phyloP scores from a whole-genome alignment of 345 rosid species.

The Linum trigynum region DNA sequence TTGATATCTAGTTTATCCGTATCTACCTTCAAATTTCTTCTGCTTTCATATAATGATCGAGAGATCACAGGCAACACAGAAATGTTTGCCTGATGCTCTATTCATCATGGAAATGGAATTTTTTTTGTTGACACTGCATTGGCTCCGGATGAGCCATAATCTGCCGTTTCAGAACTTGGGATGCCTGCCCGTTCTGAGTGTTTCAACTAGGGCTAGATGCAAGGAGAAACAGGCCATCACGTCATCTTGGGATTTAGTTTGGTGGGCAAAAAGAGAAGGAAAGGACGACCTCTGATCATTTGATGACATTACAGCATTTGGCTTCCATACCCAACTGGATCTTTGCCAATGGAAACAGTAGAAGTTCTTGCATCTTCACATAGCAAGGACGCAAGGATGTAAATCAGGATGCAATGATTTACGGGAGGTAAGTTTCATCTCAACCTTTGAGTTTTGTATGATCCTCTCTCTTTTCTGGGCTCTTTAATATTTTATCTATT shows the following conservation, averaged over 20 bases:
- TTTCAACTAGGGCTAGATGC: slow-evolving; percentile 74
- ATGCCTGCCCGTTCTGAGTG: slow-evolving; percentile 25
- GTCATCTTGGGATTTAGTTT: slow-evolving; percentile 49
- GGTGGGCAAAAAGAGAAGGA: slow-evolving; percentile 61
- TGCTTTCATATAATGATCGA: too few species aligned
- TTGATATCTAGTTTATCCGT: slow-evolving; percentile 23
- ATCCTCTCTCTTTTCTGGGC: too few species aligned
- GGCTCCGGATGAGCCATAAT: too few species aligned
- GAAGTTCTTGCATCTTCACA: slow-evolving; percentile 77
- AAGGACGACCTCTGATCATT: slow-evolving; percentile 62
- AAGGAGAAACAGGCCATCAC: slow-evolving; percentile 35
- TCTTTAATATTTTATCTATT: too few species aligned
- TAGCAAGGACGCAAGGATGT: slow-evolving; percentile 97
- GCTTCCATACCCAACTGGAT: slow-evolving; percentile 67
- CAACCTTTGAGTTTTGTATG: slow-evolving; percentile 10
- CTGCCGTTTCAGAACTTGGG: not conserved
- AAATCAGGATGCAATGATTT: slow-evolving; percentile 94
- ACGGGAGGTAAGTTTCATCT: slow-evolving; percentile 72
- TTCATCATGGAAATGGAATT: too few species aligned
- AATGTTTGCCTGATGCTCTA: too few species aligned
- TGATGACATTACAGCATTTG: slow-evolving; percentile 48
- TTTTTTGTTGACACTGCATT: too few species aligned
- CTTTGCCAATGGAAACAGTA: slow-evolving; percentile 71
- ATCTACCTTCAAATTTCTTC: not conserved
- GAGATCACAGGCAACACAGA: too few species aligned